phyloP scores from a whole-genome alignment of 495 filamentous ascomycete genomes.

The Hypoxylon subgilvum region DNA sequence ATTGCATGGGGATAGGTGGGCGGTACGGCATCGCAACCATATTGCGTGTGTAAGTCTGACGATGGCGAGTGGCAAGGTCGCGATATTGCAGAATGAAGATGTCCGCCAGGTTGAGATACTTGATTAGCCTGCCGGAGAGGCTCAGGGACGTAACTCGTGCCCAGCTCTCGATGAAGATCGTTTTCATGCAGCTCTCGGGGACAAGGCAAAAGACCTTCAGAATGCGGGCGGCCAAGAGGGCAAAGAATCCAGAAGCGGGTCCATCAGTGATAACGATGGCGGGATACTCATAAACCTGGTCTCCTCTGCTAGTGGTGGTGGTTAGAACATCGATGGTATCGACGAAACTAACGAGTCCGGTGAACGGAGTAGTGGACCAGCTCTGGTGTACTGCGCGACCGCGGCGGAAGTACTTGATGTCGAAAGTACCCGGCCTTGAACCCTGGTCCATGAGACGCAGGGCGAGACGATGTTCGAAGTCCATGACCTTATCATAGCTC shows the following conservation, averaged over 20 bases:
- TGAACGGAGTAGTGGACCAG: conserved; percentile 67
- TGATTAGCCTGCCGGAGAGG: conserved; percentile 76
- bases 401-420: conserved; percentile 68
- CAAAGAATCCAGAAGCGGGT: conserved; percentile 82
- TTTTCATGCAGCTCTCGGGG: conserved; percentile 52
- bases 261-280: conserved; percentile 83
- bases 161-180: conserved; percentile 92
- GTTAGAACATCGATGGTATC: conserved; percentile 59
- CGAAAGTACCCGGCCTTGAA: conserved; percentile 51
- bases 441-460: conserved; percentile 24
- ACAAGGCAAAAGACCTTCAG: conserved; percentile 65
- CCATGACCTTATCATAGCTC: conserved; percentile 52
- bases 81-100: conserved; percentile 51
- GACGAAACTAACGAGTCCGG: conserved; percentile 56
- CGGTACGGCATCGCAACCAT: conserved; percentile 27
- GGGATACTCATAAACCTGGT: conserved; percentile 48
- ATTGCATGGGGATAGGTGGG: background rate
- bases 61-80: conserved; percentile 21
- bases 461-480: conserved; percentile 45
- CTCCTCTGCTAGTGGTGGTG: conserved; percentile 44
- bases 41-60: conserved; percentile 15
- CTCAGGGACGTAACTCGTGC: conserved; percentile 81
- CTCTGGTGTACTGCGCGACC: conserved; percentile 81
- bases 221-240: conserved; percentile 70
- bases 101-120: conserved; percentile 48